These are phyloP conservation scores for Endocalyx cinctus DNA, from an alignment of 2,329 filamentous ascomycete species.

Conservation along the genomic window DNA sequence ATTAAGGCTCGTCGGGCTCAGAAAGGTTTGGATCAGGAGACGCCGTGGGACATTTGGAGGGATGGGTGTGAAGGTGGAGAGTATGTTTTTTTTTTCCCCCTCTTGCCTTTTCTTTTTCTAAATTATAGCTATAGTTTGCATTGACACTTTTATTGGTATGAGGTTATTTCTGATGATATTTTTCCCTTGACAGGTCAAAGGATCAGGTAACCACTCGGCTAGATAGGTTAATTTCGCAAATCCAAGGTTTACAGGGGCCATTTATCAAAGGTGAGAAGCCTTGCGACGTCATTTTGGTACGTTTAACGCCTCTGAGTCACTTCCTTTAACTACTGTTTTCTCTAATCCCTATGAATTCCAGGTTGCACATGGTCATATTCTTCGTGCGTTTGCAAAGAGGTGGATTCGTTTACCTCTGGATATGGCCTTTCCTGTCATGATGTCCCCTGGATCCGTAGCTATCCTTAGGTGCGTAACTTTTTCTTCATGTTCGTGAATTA, in stretches of 20 bases:
- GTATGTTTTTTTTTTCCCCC: conserved; percentile 29
- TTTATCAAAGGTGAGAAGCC: conserved; percentile 29
- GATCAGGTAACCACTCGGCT: conserved; percentile 42
- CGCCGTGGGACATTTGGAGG: conserved; percentile 39
- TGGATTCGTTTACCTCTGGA: conserved; percentile 41
- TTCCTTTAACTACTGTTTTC: neutral
- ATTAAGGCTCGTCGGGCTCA: conserved; percentile 34
- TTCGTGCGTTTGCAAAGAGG: conserved; percentile 50
- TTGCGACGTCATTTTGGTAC: conserved; percentile 45
- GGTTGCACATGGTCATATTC: conserved; percentile 40
- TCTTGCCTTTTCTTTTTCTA: conserved; percentile 30
- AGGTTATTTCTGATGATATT: conserved; percentile 24
- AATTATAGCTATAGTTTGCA: neutral
- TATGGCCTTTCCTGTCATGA: neutral
- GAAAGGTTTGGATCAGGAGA: conserved; percentile 38
- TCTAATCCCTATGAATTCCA: neutral
- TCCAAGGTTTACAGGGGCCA: conserved; percentile 42
- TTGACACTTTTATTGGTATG: conserved; percentile 29
- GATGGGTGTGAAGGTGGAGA: conserved; percentile 8
- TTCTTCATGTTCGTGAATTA: neutral
- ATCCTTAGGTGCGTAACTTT: neutral
- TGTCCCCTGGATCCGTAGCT: neutral
- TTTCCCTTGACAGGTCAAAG: conserved; percentile 33
- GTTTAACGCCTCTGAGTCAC: neutral
- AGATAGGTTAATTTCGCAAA: conserved; percentile 44